Conservation (phyloP, 345 rosid species). For the Lagerstroemia speciosa region DNA sequence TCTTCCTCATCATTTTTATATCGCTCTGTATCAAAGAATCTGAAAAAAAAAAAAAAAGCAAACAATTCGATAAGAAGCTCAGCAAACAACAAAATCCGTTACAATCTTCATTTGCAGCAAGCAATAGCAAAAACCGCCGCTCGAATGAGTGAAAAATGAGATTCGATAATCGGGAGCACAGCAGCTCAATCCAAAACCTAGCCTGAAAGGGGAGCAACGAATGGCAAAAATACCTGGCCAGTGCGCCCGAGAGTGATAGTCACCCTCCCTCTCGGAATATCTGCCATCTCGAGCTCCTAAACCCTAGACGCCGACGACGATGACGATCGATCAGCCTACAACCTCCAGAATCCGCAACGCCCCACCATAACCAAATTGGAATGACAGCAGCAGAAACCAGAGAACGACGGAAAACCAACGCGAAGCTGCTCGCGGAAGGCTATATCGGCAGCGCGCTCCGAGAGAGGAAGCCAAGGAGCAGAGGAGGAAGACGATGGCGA, state of each 20-base stretch:
- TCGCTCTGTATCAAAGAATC: neutral
- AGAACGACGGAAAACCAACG: neutral
- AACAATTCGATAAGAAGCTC: neutral
- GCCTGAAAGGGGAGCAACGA: neutral
- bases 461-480: neutral
- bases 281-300: constrained; percentile 48
- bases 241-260: constrained; percentile 79
- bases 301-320: constrained; percentile 22
- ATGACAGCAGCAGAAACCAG: neutral
- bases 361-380: neutral
- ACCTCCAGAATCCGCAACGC: neutral
- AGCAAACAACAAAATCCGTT: neutral
- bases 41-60: neutral
- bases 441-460: neutral
- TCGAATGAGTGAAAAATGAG: neutral
- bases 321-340: neutral
- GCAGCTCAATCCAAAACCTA: neutral
- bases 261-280: constrained; percentile 54
- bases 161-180: neutral
- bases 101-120: neutral
- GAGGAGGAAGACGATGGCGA: neutral
- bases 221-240: constrained; percentile 47
- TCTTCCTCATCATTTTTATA: neutral
- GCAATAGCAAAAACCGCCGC: no score
- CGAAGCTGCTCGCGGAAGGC: neutral